Conservation (phyloP, 164 flowering plant genomes). For the grape (Vitis vinifera) region DNA sequence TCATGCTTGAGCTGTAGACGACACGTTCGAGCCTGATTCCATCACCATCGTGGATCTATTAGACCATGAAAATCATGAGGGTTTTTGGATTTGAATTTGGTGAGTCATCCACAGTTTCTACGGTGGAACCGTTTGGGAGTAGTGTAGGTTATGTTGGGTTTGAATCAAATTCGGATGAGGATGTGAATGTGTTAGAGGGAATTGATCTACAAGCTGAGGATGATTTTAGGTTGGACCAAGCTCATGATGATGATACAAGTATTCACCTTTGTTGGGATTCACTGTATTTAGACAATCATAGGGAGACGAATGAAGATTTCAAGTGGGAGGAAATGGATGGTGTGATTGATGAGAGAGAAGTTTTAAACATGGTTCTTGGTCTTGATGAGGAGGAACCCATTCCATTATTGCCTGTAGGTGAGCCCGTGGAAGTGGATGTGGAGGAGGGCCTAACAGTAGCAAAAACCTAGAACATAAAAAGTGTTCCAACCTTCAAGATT, state of each 20-base stretch:
- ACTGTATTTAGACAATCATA: constrained; percentile 48
- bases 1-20: constrained; percentile 1
- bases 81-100: constrained; percentile 43
- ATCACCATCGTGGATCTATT: constrained; percentile 26
- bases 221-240: constrained; percentile 27
- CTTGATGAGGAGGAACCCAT: constrained; percentile 30
- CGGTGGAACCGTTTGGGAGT: constrained; percentile 3
- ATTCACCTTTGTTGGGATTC: constrained; percentile 66
- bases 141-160: constrained; percentile 32
- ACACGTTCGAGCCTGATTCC: constrained; percentile 31
- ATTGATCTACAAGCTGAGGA: constrained; percentile 30
- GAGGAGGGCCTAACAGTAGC: constrained; percentile 9
- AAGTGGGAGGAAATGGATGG: constrained; percentile 87
- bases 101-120: constrained; percentile 15
- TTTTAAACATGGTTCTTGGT: constrained; percentile 40
- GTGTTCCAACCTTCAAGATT: background rate
- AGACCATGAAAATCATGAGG: constrained; percentile 44
- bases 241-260: constrained; percentile 31
- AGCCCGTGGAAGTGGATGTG: constrained; percentile 22
- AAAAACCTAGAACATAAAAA: background rate
- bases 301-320: constrained; percentile 49
- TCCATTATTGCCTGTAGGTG: constrained; percentile 14
- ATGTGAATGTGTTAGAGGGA: constrained; percentile 19
- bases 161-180: constrained; percentile 46
- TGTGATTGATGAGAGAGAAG: constrained; percentile 53